Percentiles rank a stretch among this genome's conserved stretches.
Conservation (phyloP, 495 filamentous ascomycete species). For the Penicillium waksmanii region DNA sequence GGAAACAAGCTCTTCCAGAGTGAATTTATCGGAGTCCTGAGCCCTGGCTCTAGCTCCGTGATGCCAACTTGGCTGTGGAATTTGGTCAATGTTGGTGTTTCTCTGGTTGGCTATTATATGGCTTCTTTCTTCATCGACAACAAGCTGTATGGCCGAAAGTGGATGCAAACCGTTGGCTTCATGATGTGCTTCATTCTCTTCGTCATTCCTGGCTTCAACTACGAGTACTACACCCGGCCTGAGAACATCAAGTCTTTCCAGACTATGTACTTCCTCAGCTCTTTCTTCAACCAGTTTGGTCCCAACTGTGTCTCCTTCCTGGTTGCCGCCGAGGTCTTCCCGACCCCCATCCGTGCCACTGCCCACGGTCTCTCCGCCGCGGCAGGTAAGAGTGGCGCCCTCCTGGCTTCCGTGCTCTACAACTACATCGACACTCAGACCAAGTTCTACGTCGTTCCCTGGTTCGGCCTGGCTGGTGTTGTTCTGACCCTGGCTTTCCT, state of each 20-base stretch:
- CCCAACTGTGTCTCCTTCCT: conserved; percentile 92
- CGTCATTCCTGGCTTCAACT: conserved; percentile 81
- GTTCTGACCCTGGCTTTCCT: conserved; percentile 79
- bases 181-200: conserved; percentile 85
- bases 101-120: conserved; percentile 81
- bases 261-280: conserved; percentile 88
- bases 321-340: conserved; percentile 88
- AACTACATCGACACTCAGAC: conserved; percentile 79
- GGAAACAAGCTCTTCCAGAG: conserved; percentile 96
- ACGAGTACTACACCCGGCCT: conserved; percentile 69
- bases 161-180: conserved; percentile 92
- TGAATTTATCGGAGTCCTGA: conserved; percentile 80
- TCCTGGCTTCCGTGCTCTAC: conserved; percentile 81
- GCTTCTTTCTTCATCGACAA: conserved; percentile 83
- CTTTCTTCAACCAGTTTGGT: conserved; percentile 96
- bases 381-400: conserved; percentile 79
- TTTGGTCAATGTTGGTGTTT: conserved; percentile 80
- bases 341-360: conserved; percentile 85
- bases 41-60: conserved; percentile 61
- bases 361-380: conserved; percentile 90
- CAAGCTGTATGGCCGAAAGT: conserved; percentile 89
- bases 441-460: conserved; percentile 87
- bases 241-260: conserved; percentile 78
- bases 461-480: conserved; percentile 86
- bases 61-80: conserved; percentile 91